Evolutionary conservation across 202 grass and related monocot species (phyloP), one percentile per base, ranked within the genome.

Genomic region (Elaeis oleifera): DNA sequence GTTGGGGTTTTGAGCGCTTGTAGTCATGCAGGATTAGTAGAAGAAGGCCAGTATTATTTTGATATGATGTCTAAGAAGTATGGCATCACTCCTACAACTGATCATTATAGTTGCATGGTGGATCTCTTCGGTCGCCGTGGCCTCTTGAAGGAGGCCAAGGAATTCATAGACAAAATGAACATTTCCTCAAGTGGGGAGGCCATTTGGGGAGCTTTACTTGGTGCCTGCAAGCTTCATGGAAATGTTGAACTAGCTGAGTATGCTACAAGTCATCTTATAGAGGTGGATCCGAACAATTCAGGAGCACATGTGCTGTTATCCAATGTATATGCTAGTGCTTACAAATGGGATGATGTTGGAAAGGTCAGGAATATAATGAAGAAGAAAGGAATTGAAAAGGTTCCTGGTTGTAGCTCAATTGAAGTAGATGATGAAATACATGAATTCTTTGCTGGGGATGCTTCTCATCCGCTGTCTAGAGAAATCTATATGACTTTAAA

Each of bases 101-200:
- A 59, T 17, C 57, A 59, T 31, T 31, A 28, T 28, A 59, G 57
- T 59, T 59, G 57, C 22, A 59, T 59, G 23, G 57, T 28, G 23
- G 14, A 31, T 59, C 57, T 59, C 16, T 59, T 59, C 31, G 25
- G 57, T n/a, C 23, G 57, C 4, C 27, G 25, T 28, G 15, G 57
- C 25, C 23, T 59, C 25, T 59, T 31, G 57, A 59, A n/a, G 9
- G 57, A 59, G 5, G 57, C 57, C 16, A 59, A 59, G 11, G 15
- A 59, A 16, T 59, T 8, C 27, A 59, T 31, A 3, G 36, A 44
- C 36, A 44, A 44, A 44, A 44, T 44, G 11, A 44, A 44, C 36
- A 44, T 44, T 44, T 27, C 23, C 25, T 24, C 57, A 27, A 27
- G 6, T 18, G 23, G 57, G 17, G 27, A 59, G 57, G 25, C 57